A percentile compares a stretch with the other conserved stretches of the same genome.
These are phyloP conservation scores for Xylariaceae sp. DNA, from an alignment of 2,329 filamentous ascomycete species.

Conservation along the genomic window DNA sequence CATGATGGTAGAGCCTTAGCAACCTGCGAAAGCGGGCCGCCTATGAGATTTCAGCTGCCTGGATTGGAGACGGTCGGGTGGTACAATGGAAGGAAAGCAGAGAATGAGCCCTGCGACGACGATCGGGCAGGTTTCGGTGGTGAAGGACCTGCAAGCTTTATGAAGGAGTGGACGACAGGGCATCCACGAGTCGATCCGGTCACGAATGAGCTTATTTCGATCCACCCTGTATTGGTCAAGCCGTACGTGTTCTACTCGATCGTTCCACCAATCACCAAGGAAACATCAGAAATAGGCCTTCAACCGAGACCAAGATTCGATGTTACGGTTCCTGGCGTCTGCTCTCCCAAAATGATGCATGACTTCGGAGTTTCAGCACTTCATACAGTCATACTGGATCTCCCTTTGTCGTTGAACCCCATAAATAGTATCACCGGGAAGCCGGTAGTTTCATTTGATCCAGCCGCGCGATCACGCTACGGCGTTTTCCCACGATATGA, in stretches of 20 bases:
- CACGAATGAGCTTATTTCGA: constrained; percentile 70
- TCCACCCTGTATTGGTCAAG: constrained; percentile 68
- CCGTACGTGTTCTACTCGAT: constrained; percentile 72
- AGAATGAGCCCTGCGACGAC: constrained; percentile 50
- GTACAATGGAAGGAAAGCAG: constrained; percentile 66
- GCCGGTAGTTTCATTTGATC: constrained; percentile 65
- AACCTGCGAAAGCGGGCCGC: constrained; percentile 74
- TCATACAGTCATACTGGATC: constrained; percentile 72
- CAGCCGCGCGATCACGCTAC: constrained; percentile 63
- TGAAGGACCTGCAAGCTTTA: constrained; percentile 60
- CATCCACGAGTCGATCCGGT: constrained; percentile 70
- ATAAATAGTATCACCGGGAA: constrained; percentile 62
- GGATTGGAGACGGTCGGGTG: constrained; percentile 71
- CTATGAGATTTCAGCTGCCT: constrained; percentile 68
- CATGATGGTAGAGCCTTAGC: constrained; percentile 73
- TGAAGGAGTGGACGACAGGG: constrained; percentile 74
- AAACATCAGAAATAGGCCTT: constrained; percentile 29
- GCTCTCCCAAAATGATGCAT: constrained; percentile 75
- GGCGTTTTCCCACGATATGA: constrained; percentile 69
- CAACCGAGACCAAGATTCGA: constrained; percentile 50
- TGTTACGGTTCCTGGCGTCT: constrained; percentile 63
- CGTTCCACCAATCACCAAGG: constrained; percentile 34
- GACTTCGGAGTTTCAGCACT: constrained; percentile 71
- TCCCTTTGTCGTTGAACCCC: constrained; percentile 70
- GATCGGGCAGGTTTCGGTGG: constrained; percentile 56